These are phyloP conservation scores for Microcos paniculata DNA, from an alignment of 345 rosid species.

Conservation along the genomic window DNA sequence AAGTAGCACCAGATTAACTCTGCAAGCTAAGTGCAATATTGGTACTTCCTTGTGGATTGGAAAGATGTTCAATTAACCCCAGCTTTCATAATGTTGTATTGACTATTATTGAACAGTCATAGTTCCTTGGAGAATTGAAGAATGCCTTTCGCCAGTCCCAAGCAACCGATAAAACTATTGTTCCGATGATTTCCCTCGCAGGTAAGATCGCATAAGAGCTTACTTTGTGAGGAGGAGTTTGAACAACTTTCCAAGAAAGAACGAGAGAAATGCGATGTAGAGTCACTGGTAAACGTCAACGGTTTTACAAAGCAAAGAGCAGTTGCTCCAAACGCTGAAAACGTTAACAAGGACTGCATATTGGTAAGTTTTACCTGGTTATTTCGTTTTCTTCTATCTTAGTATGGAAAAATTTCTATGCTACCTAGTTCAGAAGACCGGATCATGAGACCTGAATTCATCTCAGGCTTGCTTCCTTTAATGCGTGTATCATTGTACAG, in stretches of 20 bases:
- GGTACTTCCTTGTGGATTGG: not conserved
- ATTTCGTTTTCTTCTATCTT: too few relatives aligned
- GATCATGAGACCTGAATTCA: too few relatives aligned
- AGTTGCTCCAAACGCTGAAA: slow-evolving; percentile 8
- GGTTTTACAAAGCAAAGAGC: slow-evolving; percentile 14
- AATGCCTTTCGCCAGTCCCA: not conserved
- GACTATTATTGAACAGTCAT: not conserved
- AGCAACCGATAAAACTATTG: not conserved
- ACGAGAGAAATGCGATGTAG: slow-evolving; percentile 22
- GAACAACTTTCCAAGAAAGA: slow-evolving; percentile 21
- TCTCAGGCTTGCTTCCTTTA: too few relatives aligned
- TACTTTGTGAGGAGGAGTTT: slow-evolving; percentile 14
- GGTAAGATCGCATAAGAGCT: not conserved
- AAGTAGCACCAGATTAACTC: not conserved
- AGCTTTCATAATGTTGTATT: not conserved
- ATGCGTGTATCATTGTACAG: too few relatives aligned
- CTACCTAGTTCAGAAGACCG: too few relatives aligned
- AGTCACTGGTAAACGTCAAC: slow-evolving; percentile 29
- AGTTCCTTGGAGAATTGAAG: not conserved
- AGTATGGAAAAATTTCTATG: too few relatives aligned
- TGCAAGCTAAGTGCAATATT: not conserved
- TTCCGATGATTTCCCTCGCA: not conserved
- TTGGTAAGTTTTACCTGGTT: not conserved
- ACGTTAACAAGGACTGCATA: slow-evolving; percentile 24
- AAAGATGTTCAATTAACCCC: not conserved